A percentile compares a stretch with the other conserved stretches of the same genome.
Evolutionary conservation across 805 yeast species (phyloP).

Genomic region (Ogataea pilisensis): DNA sequence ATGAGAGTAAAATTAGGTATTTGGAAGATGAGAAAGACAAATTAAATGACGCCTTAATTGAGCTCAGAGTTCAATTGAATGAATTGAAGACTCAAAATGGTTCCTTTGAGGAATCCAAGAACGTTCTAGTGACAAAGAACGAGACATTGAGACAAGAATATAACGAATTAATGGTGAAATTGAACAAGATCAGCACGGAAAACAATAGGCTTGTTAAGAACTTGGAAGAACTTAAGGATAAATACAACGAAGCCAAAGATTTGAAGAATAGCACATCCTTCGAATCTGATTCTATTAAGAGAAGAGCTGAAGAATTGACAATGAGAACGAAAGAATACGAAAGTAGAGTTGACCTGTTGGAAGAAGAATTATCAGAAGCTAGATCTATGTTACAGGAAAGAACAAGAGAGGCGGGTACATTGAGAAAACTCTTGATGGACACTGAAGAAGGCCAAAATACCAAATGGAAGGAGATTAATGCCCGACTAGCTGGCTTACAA

Average conservation of each 20-base stretch:
- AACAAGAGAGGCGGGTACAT: conserved; percentile 69
- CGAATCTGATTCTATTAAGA: conserved; percentile 47
- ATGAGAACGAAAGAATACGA: conserved; percentile 65
- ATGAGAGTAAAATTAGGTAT: conserved; percentile 32
- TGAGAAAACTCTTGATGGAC: conserved; percentile 66
- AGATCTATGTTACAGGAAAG: conserved; percentile 73
- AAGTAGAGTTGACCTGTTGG: conserved; percentile 58
- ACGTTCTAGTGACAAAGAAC: conserved; percentile 37
- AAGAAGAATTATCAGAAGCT: conserved; percentile 79
- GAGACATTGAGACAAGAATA: conserved; percentile 34
- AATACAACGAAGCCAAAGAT: conserved; percentile 34
- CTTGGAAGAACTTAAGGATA: conserved; percentile 37
- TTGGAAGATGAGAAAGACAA: conserved; percentile 37
- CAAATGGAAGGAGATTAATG: conserved; percentile 51
- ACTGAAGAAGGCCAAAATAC: conserved; percentile 54
- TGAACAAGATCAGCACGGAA: conserved; percentile 39
- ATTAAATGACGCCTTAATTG: conserved; percentile 35
- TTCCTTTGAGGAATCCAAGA: conserved; percentile 35
- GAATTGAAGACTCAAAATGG: conserved; percentile 37
- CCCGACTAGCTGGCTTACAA: conserved; percentile 42
- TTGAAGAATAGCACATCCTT: conserved; percentile 28
- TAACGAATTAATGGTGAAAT: conserved; percentile 33
- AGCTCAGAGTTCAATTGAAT: conserved; percentile 37
- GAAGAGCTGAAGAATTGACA: conserved; percentile 67
- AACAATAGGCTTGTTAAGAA: conserved; percentile 38